These are phyloP conservation scores for Aspergillus versicolor DNA, from an alignment of 2,329 filamentous ascomycete genomes.

Conservation along the genomic window DNA sequence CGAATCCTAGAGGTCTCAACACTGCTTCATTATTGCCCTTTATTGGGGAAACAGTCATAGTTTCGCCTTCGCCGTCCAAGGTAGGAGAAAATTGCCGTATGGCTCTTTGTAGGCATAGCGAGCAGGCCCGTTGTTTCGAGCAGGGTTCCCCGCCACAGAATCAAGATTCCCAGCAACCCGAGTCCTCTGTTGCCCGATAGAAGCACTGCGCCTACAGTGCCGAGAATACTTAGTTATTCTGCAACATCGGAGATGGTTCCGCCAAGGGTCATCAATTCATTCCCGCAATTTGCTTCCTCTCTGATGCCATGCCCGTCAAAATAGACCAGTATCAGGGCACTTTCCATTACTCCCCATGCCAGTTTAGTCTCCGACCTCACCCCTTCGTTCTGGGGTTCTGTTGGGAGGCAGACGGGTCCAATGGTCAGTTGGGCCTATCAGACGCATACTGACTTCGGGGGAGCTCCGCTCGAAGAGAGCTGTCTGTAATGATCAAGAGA, in stretches of 20 bases:
- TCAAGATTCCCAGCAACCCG: neutral
- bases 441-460: neutral
- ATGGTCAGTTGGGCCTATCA: slow-evolving; percentile 1
- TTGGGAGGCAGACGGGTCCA: neutral
- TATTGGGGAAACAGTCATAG: neutral
- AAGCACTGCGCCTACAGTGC: neutral
- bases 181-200: neutral
- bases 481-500: slow-evolving; percentile 16
- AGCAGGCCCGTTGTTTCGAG: neutral
- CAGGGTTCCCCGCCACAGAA: neutral
- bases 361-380: neutral
- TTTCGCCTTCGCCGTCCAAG: neutral
- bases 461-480: neutral
- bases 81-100: neutral
- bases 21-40: slow-evolving; percentile 10
- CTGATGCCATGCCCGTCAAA: neutral
- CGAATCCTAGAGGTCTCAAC: slow-evolving; percentile 1
- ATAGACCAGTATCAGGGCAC: neutral
- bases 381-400: neutral
- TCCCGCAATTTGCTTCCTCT: neutral
- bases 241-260: neutral
- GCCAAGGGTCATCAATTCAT: neutral
- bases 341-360: neutral
- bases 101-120: neutral
- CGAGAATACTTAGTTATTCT: too few species aligned